Evolutionary conservation across 2,329 filamentous ascomycete genomes (phyloP).

Genomic region (Ophiostoma sp.): DNA sequence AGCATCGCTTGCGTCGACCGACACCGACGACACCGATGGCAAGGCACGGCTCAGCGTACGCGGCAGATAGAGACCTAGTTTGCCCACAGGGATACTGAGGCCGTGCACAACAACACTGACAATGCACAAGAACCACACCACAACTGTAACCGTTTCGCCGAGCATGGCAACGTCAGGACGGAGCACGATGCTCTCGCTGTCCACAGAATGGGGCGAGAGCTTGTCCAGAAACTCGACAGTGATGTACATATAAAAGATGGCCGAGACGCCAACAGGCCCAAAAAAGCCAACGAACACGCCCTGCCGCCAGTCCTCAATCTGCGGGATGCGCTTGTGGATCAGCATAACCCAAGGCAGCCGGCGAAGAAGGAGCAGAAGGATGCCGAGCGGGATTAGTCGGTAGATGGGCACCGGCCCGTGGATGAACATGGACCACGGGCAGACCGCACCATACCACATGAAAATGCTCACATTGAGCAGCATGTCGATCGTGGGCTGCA

Average conservation of each 20-base stretch:
- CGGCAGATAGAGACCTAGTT: constrained; percentile 58
- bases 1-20: constrained; percentile 6
- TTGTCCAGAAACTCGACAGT: constrained; percentile 65
- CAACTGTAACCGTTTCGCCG: constrained; percentile 59
- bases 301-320: constrained; percentile 69
- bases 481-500: constrained; percentile 96
- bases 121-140: constrained; percentile 81
- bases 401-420: constrained; percentile 62
- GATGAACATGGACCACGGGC: constrained; percentile 70
- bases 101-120: constrained; percentile 84
- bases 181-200: constrained; percentile 54
- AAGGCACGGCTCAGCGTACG: constrained; percentile 52
- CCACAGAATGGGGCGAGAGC: constrained; percentile 56
- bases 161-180: constrained; percentile 53
- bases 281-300: constrained; percentile 89
- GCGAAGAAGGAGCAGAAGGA: constrained; percentile 70
- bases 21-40: constrained; percentile 13
- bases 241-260: constrained; percentile 84
- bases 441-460: constrained; percentile 83
- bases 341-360: constrained; percentile 70
- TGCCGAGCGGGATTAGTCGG: constrained; percentile 65
- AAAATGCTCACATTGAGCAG: constrained; percentile 83
- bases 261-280: constrained; percentile 86
- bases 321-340: constrained; percentile 68
- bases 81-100: constrained; percentile 71